A percentile compares a stretch with the other conserved stretches of the same genome.
Conservation (phyloP, 805 yeast species). For the Scheffersomyces lignosus region DNA sequence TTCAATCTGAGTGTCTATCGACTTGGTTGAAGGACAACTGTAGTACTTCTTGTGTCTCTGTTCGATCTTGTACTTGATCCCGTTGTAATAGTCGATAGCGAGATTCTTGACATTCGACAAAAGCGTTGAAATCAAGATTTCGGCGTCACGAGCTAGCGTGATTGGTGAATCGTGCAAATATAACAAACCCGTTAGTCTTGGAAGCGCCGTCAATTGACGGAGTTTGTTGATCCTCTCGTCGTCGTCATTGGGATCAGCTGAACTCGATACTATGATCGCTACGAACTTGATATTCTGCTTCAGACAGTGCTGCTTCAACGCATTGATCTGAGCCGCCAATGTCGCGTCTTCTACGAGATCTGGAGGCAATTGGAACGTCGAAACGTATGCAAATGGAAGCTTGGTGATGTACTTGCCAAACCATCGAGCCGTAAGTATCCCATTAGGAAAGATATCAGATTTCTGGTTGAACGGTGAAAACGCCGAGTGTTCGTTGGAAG, state of each 20-base stretch:
- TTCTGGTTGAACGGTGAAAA: slow-evolving; percentile 37
- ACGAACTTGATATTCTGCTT: slow-evolving; percentile 17
- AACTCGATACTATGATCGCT: slow-evolving; percentile 22
- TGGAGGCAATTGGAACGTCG: slow-evolving; percentile 15
- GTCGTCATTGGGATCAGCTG: slow-evolving; percentile 12
- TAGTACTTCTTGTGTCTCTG: slow-evolving; percentile 39
- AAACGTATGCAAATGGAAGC: slow-evolving; percentile 34
- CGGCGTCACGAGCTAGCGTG: slow-evolving; percentile 27
- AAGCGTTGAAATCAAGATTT: slow-evolving; percentile 29
- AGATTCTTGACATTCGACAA: slow-evolving; percentile 27
- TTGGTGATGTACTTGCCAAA: slow-evolving; percentile 30
- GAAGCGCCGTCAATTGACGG: slow-evolving; percentile 29
- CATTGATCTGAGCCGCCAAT: slow-evolving; percentile 16
- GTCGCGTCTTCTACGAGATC: slow-evolving; percentile 5
- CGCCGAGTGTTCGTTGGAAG: slow-evolving; percentile 22
- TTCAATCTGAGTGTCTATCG: slow-evolving; percentile 27
- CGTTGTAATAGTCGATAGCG: slow-evolving; percentile 35
- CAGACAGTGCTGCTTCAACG: slow-evolving; percentile 11
- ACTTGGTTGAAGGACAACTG: slow-evolving; percentile 25
- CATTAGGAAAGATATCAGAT: slow-evolving; percentile 30
- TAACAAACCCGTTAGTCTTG: slow-evolving; percentile 31
- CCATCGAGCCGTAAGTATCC: slow-evolving; percentile 33
- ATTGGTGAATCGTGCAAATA: slow-evolving; percentile 14
- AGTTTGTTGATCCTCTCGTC: slow-evolving; percentile 23
- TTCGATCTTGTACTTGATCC: slow-evolving; percentile 30